A percentile compares a stretch with the other conserved stretches of the same genome.
phyloP scores from a whole-genome alignment of 2,329 filamentous ascomycete genomes.

The Ceratocystis cacaofunesta region DNA sequence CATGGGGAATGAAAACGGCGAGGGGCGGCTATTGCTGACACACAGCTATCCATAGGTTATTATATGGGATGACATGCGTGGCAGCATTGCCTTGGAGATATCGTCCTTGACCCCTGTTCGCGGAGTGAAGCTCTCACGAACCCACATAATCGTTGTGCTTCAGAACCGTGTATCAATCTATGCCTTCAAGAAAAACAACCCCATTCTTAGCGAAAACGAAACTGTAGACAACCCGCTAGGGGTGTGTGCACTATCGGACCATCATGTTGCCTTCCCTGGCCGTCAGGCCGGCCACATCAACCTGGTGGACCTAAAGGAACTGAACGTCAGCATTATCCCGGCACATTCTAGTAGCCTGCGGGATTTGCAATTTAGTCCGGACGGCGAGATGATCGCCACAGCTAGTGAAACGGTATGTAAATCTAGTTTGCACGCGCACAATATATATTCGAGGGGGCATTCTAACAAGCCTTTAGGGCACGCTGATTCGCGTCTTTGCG shows the following conservation, averaged over 20 bases:
- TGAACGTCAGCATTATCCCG: conserved; percentile 83
- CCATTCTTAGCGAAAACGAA: conserved; percentile 60
- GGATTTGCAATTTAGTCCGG: conserved; percentile 63
- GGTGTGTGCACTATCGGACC: conserved; percentile 60
- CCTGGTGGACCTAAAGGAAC: conserved; percentile 60
- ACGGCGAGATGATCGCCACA: conserved; percentile 71
- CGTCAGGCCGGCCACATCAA: conserved; percentile 78
- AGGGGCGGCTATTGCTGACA: not conserved
- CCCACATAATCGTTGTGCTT: conserved; percentile 65
- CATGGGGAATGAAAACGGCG: not conserved
- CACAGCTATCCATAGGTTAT: conserved; percentile 39
- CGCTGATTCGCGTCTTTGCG: conserved; percentile 72
- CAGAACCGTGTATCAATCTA: conserved; percentile 73
- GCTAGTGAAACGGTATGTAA: conserved; percentile 55
- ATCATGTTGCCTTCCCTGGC: conserved; percentile 72
- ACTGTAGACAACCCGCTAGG: conserved; percentile 75
- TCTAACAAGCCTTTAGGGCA: conserved; percentile 36
- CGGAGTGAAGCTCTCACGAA: conserved; percentile 61
- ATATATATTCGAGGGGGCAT: not conserved
- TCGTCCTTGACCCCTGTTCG: conserved; percentile 68
- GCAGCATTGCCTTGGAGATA: conserved; percentile 58
- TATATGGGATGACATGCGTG: conserved; percentile 80
- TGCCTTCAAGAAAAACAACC: conserved; percentile 57
- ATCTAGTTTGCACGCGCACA: not conserved
- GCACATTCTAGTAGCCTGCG: conserved; percentile 70